Base-by-base conservation (phyloP, 2,329 filamentous ascomycete genomes). In the Fusarium solani-melongenae region DNA sequence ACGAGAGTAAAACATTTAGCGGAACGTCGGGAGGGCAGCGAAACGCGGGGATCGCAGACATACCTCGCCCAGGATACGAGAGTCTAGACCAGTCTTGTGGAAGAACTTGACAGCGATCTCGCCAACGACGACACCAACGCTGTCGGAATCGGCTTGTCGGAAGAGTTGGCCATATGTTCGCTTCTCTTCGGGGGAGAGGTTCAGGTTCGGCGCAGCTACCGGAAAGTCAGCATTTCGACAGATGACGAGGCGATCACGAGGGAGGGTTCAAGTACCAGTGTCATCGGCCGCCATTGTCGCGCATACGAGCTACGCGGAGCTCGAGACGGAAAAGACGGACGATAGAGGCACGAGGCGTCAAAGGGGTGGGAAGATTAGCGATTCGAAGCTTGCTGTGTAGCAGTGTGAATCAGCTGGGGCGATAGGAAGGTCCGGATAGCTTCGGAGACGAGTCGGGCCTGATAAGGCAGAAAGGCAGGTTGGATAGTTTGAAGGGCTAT, bases 51-150 rank as follows among this genome's bases (percentile, higher is more conserved):
- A 53, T 53, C 22, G 31, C 55, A 22, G 41, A 86, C 90, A 76
- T 84, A 96, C 94, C 90, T 97, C 92, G 83, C 96, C 96, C 68
- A 99, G 88, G 57, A 96, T 88, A 71, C 94, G 91, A 62, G 95
- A 94, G 70, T 96, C 91, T 57, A 99, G 88, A 76, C 93, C 92
- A 53, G 96, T 98, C 87, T 96, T 96, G 84, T 98, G 95, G 81
- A 99, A 99, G 87, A 99, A 98, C 82, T 95, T 94, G 82, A 99
- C 95, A 67, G 96, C 96, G 70, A 97, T 90, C 84, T 99, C 96
- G 83, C 96, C 96, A 20, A 96, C 98, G 36, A 99, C 94, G 73
- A 98, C 95, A 64, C 95, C 95, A 66, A 98, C 92, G 81, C 91
- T 93, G 78, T 98, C 96, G 68, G 92, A 93, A 84, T 99, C 96